phyloP scores from a whole-genome alignment of 2,329 filamentous ascomycete species.

The Fusarium sp. region DNA sequence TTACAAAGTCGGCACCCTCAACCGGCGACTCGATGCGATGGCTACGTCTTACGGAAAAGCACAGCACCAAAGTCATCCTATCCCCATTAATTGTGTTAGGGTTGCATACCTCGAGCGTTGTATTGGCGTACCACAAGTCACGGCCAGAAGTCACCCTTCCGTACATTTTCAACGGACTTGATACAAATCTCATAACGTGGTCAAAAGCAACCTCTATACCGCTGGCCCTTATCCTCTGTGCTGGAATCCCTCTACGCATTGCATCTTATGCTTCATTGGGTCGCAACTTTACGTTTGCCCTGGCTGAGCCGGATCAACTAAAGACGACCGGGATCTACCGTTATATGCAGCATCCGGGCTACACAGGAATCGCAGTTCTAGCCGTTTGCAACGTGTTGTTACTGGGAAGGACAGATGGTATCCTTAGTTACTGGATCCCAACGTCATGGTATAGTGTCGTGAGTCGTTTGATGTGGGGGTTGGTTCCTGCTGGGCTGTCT shows the following conservation, averaged over 20 bases:
- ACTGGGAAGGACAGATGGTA: slow-evolving; percentile 53
- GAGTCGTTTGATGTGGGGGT: slow-evolving; percentile 9
- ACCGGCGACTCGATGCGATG: slow-evolving; percentile 39
- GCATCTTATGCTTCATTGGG: slow-evolving; percentile 60
- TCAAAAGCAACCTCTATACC: slow-evolving; percentile 51
- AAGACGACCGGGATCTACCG: slow-evolving; percentile 61
- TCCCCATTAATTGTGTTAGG: slow-evolving; percentile 41
- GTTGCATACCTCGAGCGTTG: slow-evolving; percentile 37
- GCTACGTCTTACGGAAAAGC: slow-evolving; percentile 44
- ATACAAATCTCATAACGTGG: slow-evolving; percentile 51
- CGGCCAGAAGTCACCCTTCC: neutral
- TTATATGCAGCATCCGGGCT: slow-evolving; percentile 65
- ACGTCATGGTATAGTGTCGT: slow-evolving; percentile 23
- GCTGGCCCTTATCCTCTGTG: slow-evolving; percentile 47
- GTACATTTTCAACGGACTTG: slow-evolving; percentile 44
- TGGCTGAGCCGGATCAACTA: slow-evolving; percentile 59
- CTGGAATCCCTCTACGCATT: slow-evolving; percentile 49
- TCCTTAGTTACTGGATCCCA: slow-evolving; percentile 54
- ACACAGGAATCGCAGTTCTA: slow-evolving; percentile 57
- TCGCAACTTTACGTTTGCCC: slow-evolving; percentile 64
- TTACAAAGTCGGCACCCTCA: slow-evolving; percentile 9
- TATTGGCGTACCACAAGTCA: slow-evolving; percentile 20
- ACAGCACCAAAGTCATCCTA: slow-evolving; percentile 34
- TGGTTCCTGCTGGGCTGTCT: neutral
- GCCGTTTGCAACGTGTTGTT: slow-evolving; percentile 48